Percentiles rank a stretch among this genome's conserved stretches.
These are phyloP conservation scores for Amesomyces nigricolor DNA, from an alignment of 2,329 filamentous ascomycete genomes.

Conservation along the genomic window DNA sequence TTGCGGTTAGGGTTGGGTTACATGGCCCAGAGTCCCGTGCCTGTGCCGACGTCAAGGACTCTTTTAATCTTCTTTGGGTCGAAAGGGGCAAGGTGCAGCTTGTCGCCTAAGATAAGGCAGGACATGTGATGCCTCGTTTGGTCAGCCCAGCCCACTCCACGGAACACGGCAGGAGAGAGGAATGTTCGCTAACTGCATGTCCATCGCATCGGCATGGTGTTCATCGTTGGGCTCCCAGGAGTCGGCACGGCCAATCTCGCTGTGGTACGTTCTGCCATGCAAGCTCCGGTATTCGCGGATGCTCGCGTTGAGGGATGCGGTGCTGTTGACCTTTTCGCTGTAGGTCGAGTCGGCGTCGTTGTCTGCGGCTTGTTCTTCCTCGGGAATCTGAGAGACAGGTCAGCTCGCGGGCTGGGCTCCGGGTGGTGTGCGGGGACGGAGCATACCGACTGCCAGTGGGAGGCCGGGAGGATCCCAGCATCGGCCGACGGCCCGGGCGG, in stretches of 20 bases:
- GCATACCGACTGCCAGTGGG: not conserved
- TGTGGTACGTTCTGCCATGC: slow-evolving; percentile 15
- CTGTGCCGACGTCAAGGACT: slow-evolving; percentile 41
- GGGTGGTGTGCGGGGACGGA: too few relatives aligned
- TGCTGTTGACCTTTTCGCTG: not conserved
- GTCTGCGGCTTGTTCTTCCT: not conserved
- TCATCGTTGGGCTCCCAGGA: slow-evolving; percentile 14
- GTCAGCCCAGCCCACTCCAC: too few relatives aligned
- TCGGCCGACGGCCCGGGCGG: not conserved
- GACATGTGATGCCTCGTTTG: slow-evolving; percentile 31
- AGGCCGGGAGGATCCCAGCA: slow-evolving; percentile 1
- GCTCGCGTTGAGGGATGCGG: slow-evolving; percentile 10
- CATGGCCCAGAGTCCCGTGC: slow-evolving; percentile 41
- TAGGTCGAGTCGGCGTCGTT: slow-evolving; percentile 1
- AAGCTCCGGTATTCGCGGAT: slow-evolving; percentile 15
- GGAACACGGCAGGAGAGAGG: not conserved
- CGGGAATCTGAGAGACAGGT: not conserved
- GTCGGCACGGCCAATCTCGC: slow-evolving; percentile 6
- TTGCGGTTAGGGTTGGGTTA: not conserved
- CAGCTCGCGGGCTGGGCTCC: too few relatives aligned
- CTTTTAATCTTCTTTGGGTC: not conserved
- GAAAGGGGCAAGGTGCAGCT: slow-evolving; percentile 31
- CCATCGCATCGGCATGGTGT: slow-evolving; percentile 22
- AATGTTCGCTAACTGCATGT: slow-evolving; percentile 24
- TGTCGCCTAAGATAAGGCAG: slow-evolving; percentile 27